phyloP scores from a whole-genome alignment of 108 stramenopile species.

The Skeletonema potamos region DNA sequence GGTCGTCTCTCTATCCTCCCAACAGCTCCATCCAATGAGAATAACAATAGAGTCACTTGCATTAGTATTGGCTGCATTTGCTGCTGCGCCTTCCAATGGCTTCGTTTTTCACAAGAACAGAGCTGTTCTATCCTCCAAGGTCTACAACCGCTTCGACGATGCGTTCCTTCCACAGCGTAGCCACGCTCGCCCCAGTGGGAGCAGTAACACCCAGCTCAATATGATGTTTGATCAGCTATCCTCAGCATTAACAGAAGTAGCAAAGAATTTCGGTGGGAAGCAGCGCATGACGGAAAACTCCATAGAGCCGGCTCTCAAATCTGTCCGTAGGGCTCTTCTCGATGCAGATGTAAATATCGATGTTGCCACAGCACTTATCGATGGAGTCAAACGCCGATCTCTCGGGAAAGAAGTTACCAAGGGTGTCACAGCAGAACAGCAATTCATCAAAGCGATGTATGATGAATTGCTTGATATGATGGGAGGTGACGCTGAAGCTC shows the following conservation, averaged over 20 bases:
- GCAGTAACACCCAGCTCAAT: conserved; percentile 31
- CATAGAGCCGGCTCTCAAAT: conserved; percentile 78
- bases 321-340: conserved; percentile 86
- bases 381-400: conserved; percentile 84
- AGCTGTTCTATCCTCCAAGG: neutral
- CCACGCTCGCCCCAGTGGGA: neutral
- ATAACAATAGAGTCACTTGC: neutral
- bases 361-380: conserved; percentile 89
- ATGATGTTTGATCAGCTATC: conserved; percentile 92
- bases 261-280: conserved; percentile 68
- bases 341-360: conserved; percentile 91
- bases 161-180: neutral
- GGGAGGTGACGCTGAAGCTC: conserved; percentile 69
- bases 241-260: conserved; percentile 66
- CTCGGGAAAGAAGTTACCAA: conserved; percentile 80
- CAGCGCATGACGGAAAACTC: conserved; percentile 82
- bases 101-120: neutral
- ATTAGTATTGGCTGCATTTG: neutral
- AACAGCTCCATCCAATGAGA: neutral
- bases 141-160: neutral
- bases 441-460: conserved; percentile 95
- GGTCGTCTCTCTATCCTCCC: too few species aligned
- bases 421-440: conserved; percentile 92
- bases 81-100: neutral
- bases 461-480: conserved; percentile 93